These are phyloP conservation scores for Hygrocybe coccinea DNA, from an alignment of 768 basidiomycete species.

Conservation along the genomic window DNA sequence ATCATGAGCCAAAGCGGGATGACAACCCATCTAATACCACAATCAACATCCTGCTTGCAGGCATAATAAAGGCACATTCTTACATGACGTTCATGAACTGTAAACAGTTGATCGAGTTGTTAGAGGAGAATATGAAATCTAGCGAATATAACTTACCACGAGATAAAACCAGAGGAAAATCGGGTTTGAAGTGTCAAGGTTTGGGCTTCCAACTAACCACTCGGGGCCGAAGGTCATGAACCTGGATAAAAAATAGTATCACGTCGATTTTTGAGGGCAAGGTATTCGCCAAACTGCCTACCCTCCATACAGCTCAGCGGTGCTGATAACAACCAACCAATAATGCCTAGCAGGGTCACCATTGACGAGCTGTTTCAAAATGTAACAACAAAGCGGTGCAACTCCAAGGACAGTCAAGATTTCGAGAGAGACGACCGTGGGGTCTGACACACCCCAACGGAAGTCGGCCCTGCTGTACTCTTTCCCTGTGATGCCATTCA, in stretches of 20 bases:
- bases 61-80: conserved; percentile 18
- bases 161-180: conserved; percentile 80
- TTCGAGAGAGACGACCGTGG: conserved; percentile 78
- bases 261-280: not conserved
- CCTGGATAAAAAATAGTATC: conserved; percentile 26
- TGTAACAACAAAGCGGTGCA: conserved; percentile 69
- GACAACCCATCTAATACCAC: conserved; percentile 63
- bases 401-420: conserved; percentile 76
- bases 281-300: conserved; percentile 26
- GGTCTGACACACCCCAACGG: conserved; percentile 77
- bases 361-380: conserved; percentile 59
- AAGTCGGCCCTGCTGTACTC: conserved; percentile 78
- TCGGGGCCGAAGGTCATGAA: conserved; percentile 91
- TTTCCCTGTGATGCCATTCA: conserved; percentile 47
- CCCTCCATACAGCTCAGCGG: conserved; percentile 77
- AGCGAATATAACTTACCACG: conserved; percentile 44
- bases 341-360: conserved; percentile 66
- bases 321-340: conserved; percentile 76
- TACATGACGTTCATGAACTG: conserved; percentile 82
- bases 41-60: not conserved
- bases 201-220: conserved; percentile 73
- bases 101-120: conserved; percentile 1
- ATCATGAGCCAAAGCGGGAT: conserved; percentile 73
- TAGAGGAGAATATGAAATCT: not conserved
- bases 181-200: conserved; percentile 63